Conservation (phyloP, 78 protist species). For the Bigelowiella natans region DNA sequence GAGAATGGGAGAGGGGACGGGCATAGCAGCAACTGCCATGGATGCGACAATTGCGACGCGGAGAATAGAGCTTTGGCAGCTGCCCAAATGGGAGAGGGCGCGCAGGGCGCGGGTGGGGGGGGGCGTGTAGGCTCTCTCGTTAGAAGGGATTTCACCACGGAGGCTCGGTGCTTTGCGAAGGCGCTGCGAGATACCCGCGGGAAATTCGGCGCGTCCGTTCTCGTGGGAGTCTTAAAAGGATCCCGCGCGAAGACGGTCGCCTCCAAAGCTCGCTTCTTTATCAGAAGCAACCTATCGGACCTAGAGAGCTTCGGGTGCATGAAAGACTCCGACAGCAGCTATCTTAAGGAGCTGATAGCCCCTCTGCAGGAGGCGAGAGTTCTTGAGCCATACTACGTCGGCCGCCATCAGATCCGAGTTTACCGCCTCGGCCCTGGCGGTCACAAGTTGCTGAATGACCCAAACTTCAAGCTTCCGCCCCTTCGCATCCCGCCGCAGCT, state of each 20-base stretch:
- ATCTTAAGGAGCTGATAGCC: background rate
- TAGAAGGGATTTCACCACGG: background rate
- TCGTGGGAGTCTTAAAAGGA: background rate
- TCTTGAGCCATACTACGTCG: background rate
- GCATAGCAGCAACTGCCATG: background rate
- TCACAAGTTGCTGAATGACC: background rate
- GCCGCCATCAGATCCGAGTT: background rate
- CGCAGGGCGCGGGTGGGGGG: too few relatives aligned
- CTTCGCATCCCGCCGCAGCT: background rate
- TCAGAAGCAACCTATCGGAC: background rate
- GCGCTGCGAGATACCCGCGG: background rate
- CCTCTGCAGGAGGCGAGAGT: background rate
- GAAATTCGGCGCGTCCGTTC: background rate
- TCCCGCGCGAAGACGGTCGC: background rate
- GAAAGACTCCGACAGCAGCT: background rate
- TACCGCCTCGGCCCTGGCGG: background rate
- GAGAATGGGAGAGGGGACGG: too few relatives aligned
- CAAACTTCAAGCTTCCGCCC: background rate
- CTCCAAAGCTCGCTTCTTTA: background rate
- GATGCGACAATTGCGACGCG: background rate
- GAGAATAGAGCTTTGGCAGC: too few relatives aligned
- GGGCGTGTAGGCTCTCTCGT: too few relatives aligned
- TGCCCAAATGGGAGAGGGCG: too few relatives aligned
- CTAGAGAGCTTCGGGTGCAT: background rate
- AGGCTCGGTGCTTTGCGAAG: background rate